Evolutionary conservation across 2,329 filamentous ascomycete genomes (phyloP), one percentile per base, ranked within the genome.

Genomic region (Penicillium nordicum): DNA sequence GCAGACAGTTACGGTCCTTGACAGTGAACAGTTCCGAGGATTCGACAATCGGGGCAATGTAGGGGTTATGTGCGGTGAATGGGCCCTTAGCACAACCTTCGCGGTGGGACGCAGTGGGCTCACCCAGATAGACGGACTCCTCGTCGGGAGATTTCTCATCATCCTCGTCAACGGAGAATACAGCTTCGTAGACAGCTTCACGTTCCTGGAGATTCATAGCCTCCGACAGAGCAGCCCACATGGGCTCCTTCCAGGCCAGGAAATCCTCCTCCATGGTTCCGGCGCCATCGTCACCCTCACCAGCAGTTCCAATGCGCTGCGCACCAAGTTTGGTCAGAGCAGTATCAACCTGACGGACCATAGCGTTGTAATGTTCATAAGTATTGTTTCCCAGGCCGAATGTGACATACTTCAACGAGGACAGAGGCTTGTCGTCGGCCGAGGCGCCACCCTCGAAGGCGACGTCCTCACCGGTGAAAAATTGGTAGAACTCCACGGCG

Each of bases 191-290:
- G 58, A 96, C 87, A 59, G 92, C 90, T 73, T 99, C 95, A 57
- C 94, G 92, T 78, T 99, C 94, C 76, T 97, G 89, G 54, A 99
- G 80, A 52, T 85, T 85, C 88, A 99, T 90, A 71, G 90, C 86
- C 63, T 90, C 84, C 25, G 88, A 82, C 51, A 99, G 81, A 58
- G 89, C 89, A 67, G 84, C 80, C 94, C 95, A 99, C 94, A 99
- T 99, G 60, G 92, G 92, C 69, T 99, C 94, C 79, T 99, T 99
- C 94, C 94, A 99, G 63, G 93, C 90, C 68, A 99, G 79, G 76
- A 97, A 99, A 70, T 99, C 95, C 78, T 99, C 95, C 78, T 99
- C 94, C 95, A 99, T 99, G 55, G 94, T 99, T 59, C 95, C 94
- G 63, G 94, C 92, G 62, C 95, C 94, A 73, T 99, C 94, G 69